Evolutionary conservation across 345 rosid species (phyloP).

Genomic region (Cardamine chenopodiifolia): DNA sequence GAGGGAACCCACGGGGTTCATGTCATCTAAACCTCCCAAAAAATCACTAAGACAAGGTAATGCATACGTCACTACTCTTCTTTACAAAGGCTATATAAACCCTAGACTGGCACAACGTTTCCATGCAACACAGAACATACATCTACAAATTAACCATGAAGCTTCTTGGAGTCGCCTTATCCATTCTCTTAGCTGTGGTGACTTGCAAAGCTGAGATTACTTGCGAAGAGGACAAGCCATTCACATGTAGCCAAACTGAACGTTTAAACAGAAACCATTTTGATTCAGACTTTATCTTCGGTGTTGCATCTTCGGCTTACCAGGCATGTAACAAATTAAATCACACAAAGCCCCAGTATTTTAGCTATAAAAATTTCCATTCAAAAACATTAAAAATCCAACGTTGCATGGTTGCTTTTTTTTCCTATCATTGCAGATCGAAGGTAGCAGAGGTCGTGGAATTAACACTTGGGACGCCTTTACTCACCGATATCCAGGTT

Average conservation of each 20-base stretch:
- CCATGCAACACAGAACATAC: constrained; percentile 20
- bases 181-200: constrained; percentile 18
- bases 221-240: constrained; percentile 25
- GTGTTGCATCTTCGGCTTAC: constrained; percentile 42
- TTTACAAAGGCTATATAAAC: constrained; percentile 34
- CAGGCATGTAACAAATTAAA: constrained; percentile 28
- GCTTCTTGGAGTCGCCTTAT: background rate
- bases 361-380: background rate
- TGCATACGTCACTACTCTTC: constrained; percentile 9
- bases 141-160: constrained; percentile 20
- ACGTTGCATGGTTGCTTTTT: background rate
- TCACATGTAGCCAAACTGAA: constrained; percentile 18
- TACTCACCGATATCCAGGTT: constrained; percentile 52
- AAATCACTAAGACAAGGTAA: background rate
- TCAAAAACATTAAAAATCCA: background rate
- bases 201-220: constrained; percentile 12
- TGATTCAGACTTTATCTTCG: constrained; percentile 25
- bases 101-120: constrained; percentile 17
- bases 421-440: constrained; percentile 42
- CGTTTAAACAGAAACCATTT: constrained; percentile 21
- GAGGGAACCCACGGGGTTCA: constrained; percentile 20
- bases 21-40: constrained; percentile 25
- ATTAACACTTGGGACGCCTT: constrained; percentile 51
- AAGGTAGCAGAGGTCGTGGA: constrained; percentile 46
- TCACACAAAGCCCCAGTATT: background rate